Evolutionary conservation across 1,284 basidiomycete species (phyloP).

Genomic region (Ganoderma sinense): DNA sequence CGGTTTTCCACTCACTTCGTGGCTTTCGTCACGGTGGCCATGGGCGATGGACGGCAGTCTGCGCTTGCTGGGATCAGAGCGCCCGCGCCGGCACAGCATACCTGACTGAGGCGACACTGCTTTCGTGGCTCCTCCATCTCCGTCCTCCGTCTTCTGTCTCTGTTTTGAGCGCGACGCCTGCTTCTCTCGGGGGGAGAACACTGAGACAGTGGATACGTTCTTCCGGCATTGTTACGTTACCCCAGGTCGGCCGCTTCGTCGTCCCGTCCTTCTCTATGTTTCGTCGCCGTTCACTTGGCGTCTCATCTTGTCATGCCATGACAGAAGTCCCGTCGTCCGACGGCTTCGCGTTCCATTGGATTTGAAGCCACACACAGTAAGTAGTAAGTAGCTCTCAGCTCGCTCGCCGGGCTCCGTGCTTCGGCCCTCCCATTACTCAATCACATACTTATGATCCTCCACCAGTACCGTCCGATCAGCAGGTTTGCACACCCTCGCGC

Average conservation of each 20-base stretch:
- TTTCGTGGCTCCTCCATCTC: neutral
- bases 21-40: too few relatives aligned
- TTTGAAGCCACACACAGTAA: too few relatives aligned
- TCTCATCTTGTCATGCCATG: too few relatives aligned
- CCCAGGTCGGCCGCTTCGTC: neutral
- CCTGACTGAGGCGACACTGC: neutral
- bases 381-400: neutral
- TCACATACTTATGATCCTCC: too few relatives aligned
- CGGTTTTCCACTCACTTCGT: neutral
- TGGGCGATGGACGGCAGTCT: too few relatives aligned
- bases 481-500: neutral
- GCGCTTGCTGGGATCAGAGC: neutral
- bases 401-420: neutral
- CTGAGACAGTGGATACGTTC: neutral
- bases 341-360: too few relatives aligned
- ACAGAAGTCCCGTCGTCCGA: neutral
- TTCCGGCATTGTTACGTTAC: neutral
- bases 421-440: neutral
- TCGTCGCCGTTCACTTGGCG: neutral
- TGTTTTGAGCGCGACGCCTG: neutral
- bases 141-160: neutral
- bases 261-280: constrained; percentile 1
- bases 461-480: neutral
- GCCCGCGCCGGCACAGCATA: neutral
- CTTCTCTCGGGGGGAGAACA: neutral